Base-by-base conservation (phyloP, 2,329 filamentous ascomycete genomes). In the Orbilia oligospora region DNA sequence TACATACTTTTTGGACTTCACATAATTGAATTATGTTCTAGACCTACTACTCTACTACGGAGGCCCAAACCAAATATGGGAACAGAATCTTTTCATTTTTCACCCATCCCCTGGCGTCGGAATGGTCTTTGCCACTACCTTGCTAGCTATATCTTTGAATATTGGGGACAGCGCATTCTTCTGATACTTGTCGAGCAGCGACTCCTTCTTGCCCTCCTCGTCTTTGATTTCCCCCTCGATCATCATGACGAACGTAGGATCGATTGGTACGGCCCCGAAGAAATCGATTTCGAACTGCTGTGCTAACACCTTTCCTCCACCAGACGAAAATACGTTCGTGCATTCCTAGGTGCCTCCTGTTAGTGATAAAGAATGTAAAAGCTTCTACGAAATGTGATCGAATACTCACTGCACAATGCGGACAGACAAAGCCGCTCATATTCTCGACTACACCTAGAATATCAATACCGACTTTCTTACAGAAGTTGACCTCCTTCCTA, bases 381-480 rank as follows among this genome's bases (percentile, higher is more conserved):
- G n/a, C 16, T 20, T 24, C 36, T 12, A 55, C 16, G 6, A 16
- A 76, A 24, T 14, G 16, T 22, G 18, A 44, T n/a, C 22, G 16
- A 14, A 41, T 49, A 76, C 75, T 41, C 67, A 79, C 76, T 63
- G 89, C 89, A 84, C 90, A 92, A 83, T 91, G 89, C 5, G 90
- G 90, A 83, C 93, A 96, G n/a, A 96, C 92, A 82, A 93, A 97
- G 1, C 93, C 93, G 81, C 91, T 91, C 96, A 99, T 98, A 84
- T 99, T 99, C 86, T 99, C 96, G 55, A 99, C 89, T 0, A 99
- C 94, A 0, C 96, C 96, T 10, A 98, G 87, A 41, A 97, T 90
- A 1, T 88, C 87, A 61, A 97, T 91, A 33, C 89, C 89, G 0
- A 93, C 95, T 86, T 97, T 97, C 65, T 87, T 87, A 85, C 94